Evolutionary conservation across 2,329 filamentous ascomycete species (phyloP).

Genomic region (Talaromyces islandicus): DNA sequence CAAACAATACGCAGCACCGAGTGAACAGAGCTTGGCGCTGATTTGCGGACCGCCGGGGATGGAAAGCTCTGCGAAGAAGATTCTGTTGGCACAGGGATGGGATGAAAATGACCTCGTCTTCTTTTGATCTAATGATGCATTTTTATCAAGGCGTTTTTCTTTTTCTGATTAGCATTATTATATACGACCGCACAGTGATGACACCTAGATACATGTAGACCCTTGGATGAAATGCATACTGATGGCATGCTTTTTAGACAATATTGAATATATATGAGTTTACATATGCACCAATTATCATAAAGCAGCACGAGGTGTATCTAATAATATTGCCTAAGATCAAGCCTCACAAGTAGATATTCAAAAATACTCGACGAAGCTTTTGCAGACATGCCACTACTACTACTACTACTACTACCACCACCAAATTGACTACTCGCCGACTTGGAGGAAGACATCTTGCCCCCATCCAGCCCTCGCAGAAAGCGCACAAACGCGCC

Average conservation of each 20-base stretch:
- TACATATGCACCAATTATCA: background rate
- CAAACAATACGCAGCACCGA: conserved; percentile 47
- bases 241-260: background rate
- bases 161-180: background rate
- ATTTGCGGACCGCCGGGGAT: conserved; percentile 73
- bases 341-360: conserved; percentile 62
- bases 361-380: conserved; percentile 53
- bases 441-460: conserved; percentile 37
- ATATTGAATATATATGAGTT: background rate
- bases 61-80: conserved; percentile 59
- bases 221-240: background rate
- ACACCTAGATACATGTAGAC: background rate
- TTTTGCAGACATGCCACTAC: conserved; percentile 4
- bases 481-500: conserved; percentile 68
- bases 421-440: conserved; percentile 19
- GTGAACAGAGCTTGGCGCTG: conserved; percentile 58
- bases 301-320: background rate
- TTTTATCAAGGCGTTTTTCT: conserved; percentile 1
- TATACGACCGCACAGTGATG: background rate
- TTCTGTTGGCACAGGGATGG: conserved; percentile 62
- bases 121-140: conserved; percentile 48
- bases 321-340: conserved; percentile 64
- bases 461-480: conserved; percentile 61
- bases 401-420: background rate
- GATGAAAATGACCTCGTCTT: conserved; percentile 66